Evolutionary conservation across 2,329 filamentous ascomycete genomes (phyloP).

Genomic region (Botrytis fabae): DNA sequence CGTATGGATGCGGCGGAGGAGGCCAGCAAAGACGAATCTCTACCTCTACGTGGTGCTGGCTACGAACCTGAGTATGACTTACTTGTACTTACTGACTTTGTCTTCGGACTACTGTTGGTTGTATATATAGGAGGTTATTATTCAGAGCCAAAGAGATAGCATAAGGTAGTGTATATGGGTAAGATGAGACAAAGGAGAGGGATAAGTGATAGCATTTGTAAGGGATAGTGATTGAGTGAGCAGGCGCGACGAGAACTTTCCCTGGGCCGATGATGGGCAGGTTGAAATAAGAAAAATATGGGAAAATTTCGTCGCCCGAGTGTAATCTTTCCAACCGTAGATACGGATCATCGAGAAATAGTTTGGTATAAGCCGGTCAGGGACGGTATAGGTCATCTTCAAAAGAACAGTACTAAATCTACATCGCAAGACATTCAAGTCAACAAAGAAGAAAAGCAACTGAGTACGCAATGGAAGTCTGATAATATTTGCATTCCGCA

Average conservation of each 20-base stretch:
- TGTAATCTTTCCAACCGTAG: not conserved
- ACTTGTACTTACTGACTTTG: not conserved
- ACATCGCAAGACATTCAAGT: not conserved
- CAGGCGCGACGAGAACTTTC: conserved; percentile 2
- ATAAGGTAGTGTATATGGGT: not conserved
- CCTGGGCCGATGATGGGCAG: conserved; percentile 22
- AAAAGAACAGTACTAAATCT: not conserved
- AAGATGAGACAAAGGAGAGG: not conserved
- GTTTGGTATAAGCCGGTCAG: too few relatives aligned
- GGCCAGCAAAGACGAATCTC: conserved; percentile 16
- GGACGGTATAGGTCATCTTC: not conserved
- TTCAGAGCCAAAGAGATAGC: conserved; percentile 5
- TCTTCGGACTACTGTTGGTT: not conserved
- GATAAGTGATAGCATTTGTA: not conserved
- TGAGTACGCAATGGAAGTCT: not conserved
- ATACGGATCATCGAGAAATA: not conserved
- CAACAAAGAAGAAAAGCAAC: not conserved
- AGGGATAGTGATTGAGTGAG: not conserved
- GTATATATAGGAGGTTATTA: not conserved
- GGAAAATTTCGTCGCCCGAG: not conserved
- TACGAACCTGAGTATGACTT: not conserved
- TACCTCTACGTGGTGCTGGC: conserved; percentile 15
- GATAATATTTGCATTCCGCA: not conserved
- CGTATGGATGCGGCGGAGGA: conserved; percentile 4
- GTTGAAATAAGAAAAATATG: conserved; percentile 8